phyloP scores from a whole-genome alignment of 1,139 yeast genomes.

The Geotrichum bryndzae region DNA sequence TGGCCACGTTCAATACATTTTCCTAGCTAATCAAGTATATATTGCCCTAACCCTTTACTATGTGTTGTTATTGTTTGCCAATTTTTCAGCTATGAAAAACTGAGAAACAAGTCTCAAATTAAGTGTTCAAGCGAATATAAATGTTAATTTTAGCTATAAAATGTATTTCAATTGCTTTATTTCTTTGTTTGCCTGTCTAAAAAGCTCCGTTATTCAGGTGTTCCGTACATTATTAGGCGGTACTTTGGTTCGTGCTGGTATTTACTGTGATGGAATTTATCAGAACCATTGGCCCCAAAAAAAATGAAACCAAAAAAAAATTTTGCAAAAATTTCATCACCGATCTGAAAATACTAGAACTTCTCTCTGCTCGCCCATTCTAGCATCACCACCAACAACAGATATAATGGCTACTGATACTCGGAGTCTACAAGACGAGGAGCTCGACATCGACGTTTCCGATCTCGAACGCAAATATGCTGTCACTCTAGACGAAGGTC shows the following conservation, averaged over 20 bases:
- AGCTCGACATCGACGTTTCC: conserved; percentile 58
- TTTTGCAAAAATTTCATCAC: conserved; percentile 10
- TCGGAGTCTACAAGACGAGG: conserved; percentile 15
- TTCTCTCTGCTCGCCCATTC: not conserved
- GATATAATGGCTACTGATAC: conserved; percentile 11
- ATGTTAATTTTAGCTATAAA: not conserved
- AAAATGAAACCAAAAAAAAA: conserved; percentile 2
- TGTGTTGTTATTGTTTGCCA: not conserved
- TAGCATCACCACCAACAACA: not conserved
- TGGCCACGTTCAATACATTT: no score
- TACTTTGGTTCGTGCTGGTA: not conserved
- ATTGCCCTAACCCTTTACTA: not conserved
- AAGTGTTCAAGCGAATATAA: not conserved
- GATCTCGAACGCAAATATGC: conserved; percentile 78
- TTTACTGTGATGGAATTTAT: not conserved
- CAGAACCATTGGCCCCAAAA: not conserved
- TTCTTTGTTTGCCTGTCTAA: not conserved
- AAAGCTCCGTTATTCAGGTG: not conserved
- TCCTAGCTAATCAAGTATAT: not conserved
- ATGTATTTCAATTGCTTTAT: not conserved
- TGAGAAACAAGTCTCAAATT: not conserved
- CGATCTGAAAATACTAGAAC: conserved; percentile 7
- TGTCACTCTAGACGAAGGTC: conserved; percentile 53
- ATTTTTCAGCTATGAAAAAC: not conserved
- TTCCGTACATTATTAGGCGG: not conserved